Base-by-base conservation (phyloP, 1,284 basidiomycete genomes). In the Cutaneotrichosporon cutaneum region DNA sequence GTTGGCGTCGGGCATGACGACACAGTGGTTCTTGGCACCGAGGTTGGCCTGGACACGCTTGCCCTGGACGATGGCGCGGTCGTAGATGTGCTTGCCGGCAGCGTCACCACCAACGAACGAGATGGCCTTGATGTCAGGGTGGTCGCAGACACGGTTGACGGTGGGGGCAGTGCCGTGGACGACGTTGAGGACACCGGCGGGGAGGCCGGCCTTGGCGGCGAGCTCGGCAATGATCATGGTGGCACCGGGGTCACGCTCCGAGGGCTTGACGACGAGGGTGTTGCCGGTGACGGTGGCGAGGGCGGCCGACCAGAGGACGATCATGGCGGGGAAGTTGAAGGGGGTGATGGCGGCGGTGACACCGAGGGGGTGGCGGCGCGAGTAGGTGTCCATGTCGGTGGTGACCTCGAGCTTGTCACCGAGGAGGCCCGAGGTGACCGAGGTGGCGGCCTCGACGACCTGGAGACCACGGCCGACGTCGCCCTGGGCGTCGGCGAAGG, bases 151-250 rank as follows among this genome's bases (percentile, higher is more conserved):
- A 30, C 89, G 87, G 73, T 98, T 96, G 60, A 99, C 95, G 1
- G 90, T 92, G 10, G 89, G 86, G 32, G 90, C 87, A 21, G 88
- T 87, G 30, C 95, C 95, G 72, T 99, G 93, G 11, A 98, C 90
- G 56, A 94, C 83, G 74, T 92, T 94, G 62, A 94, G 78, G 45
- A 94, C 91, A 68, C 91, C 92, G 24, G 85, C 80, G 35, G 90
- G 78, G 69, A 73, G 61, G 61, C 82, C 90, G 80, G 94, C 93
- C 63, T 86, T 86, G 77, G 90, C 86, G 73, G 90, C 93, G 7
- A 98, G 85, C 78, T 98, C 94, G 45, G 94, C 92, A 69, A 99
- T 93, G 68, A 99, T 95, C 90, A 96, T 94, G 18, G 92, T 89
- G 10, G 95, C 95, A 63, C 94, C 94, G 22, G 95, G 95, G 74